Percentiles rank a stretch among this genome's conserved stretches.
Conservation (phyloP, 1,139 yeast species). For the Candida dubliniensis region DNA sequence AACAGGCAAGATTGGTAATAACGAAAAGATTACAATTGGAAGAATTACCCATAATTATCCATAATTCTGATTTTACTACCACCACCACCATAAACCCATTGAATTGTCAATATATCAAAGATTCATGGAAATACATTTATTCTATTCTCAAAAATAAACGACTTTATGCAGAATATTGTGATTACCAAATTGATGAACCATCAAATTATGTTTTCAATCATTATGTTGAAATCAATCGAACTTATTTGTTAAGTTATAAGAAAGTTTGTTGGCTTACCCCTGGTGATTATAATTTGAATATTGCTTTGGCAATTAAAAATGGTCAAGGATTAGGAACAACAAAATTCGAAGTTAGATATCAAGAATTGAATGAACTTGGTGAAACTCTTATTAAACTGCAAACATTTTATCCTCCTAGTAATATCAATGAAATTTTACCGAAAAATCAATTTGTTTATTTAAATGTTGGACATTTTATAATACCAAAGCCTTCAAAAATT, state of each 20-base stretch:
- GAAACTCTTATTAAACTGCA: slow-evolving; percentile 19
- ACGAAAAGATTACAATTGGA: slow-evolving; percentile 28
- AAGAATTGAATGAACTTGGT: slow-evolving; percentile 21
- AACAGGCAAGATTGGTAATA: slow-evolving; percentile 32
- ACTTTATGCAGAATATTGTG: slow-evolving; percentile 52
- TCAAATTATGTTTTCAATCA: slow-evolving; percentile 45
- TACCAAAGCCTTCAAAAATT: slow-evolving; percentile 16
- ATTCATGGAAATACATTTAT: slow-evolving; percentile 58
- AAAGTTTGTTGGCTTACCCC: slow-evolving; percentile 50
- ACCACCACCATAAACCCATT: slow-evolving; percentile 18
- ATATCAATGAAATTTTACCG: slow-evolving; percentile 59
- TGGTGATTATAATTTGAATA: slow-evolving; percentile 51
- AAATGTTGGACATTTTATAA: slow-evolving; percentile 50
- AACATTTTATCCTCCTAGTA: slow-evolving; percentile 56
- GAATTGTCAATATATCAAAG: slow-evolving; percentile 35
- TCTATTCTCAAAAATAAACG: slow-evolving; percentile 52
- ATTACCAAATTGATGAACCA: slow-evolving; percentile 53
- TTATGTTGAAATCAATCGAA: slow-evolving; percentile 47
- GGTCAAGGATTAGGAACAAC: slow-evolving; percentile 63
- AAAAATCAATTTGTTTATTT: slow-evolving; percentile 51
- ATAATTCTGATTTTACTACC: slow-evolving; percentile 21
- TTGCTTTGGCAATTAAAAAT: slow-evolving; percentile 53
- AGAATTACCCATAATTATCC: slow-evolving; percentile 25
- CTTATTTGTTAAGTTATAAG: slow-evolving; percentile 50
- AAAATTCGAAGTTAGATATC: slow-evolving; percentile 46